phyloP scores from a whole-genome alignment of 2,329 filamentous ascomycete genomes.

The Fusarium cicatricum region DNA sequence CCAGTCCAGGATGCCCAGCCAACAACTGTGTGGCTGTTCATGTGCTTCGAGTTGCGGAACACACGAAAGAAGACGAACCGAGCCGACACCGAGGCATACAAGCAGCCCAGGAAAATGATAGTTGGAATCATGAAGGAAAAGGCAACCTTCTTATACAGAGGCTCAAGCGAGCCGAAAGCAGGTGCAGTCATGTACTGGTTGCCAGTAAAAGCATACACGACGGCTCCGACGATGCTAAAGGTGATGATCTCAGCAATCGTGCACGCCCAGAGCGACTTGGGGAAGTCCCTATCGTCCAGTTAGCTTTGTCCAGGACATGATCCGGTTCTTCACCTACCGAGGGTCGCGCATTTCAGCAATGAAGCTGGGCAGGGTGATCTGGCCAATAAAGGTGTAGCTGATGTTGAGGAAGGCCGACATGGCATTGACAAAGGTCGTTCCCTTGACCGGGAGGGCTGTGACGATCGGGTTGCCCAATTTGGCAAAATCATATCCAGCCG shows the following conservation, averaged over 20 bases:
- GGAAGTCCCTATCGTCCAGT: slow-evolving; percentile 73
- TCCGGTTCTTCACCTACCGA: slow-evolving; percentile 43
- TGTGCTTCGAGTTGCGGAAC: slow-evolving; percentile 81
- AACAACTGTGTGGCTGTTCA: slow-evolving; percentile 79
- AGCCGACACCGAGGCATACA: slow-evolving; percentile 90
- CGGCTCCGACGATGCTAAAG: slow-evolving; percentile 81
- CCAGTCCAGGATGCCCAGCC: slow-evolving; percentile 83
- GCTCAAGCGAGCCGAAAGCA: slow-evolving; percentile 83
- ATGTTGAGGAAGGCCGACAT: slow-evolving; percentile 95
- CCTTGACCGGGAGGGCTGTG: slow-evolving; percentile 69
- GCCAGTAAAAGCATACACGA: slow-evolving; percentile 88
- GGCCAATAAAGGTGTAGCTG: slow-evolving; percentile 94
- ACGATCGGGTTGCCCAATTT: slow-evolving; percentile 70
- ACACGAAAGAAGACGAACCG: slow-evolving; percentile 93
- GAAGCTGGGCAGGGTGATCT: slow-evolving; percentile 93
- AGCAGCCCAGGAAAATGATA: slow-evolving; percentile 87
- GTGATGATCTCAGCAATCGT: slow-evolving; percentile 88
- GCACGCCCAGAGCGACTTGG: slow-evolving; percentile 90
- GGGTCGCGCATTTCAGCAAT: slow-evolving; percentile 90
- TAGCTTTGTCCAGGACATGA: not conserved
- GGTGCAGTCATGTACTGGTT: slow-evolving; percentile 89
- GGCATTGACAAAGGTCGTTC: slow-evolving; percentile 81
- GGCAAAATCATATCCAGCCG: slow-evolving; percentile 68
- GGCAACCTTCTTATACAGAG: slow-evolving; percentile 84
- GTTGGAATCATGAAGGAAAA: slow-evolving; percentile 98